Conservation (phyloP, 305 asterid genomes). For the Solanum hybrid region DNA sequence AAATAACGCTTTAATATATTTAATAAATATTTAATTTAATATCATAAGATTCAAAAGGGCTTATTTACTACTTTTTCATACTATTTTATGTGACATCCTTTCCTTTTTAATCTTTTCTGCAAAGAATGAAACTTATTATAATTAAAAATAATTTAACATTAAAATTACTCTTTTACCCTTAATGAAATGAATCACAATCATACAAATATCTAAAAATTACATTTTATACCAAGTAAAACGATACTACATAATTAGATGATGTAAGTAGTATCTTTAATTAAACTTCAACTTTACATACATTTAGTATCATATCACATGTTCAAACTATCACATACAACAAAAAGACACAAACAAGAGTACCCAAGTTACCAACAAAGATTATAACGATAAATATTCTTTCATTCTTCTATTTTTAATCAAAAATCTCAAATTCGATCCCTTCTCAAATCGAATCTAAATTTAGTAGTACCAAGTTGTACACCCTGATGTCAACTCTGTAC, state of each 20-base stretch:
- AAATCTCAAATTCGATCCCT: rapidly evolving
- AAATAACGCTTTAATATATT: rapidly evolving
- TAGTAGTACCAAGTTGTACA: neutral
- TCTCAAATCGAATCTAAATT: neutral
- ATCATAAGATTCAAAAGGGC: too few relatives aligned
- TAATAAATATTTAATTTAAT: too few relatives aligned
- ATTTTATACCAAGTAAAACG: too few relatives aligned
- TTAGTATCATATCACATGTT: neutral
- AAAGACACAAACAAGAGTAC: neutral
- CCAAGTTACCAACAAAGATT: too few relatives aligned
- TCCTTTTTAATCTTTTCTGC: too few relatives aligned
- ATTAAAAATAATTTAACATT: too few relatives aligned
- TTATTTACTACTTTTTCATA: rapidly evolving
- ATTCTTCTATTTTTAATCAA: too few relatives aligned
- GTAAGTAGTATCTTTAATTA: neutral
- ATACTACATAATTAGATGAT: too few relatives aligned
- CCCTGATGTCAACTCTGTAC: neutral
- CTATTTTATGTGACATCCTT: rapidly evolving
- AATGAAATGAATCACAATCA: neutral
- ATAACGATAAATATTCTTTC: too few relatives aligned
- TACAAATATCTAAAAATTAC: too few relatives aligned
- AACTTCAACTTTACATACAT: neutral
- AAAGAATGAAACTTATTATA: too few relatives aligned
- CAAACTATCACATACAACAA: neutral
- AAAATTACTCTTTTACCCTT: neutral